These are phyloP conservation scores for Pleurotus giganteus DNA, from an alignment of 768 basidiomycete genomes.

Conservation along the genomic window DNA sequence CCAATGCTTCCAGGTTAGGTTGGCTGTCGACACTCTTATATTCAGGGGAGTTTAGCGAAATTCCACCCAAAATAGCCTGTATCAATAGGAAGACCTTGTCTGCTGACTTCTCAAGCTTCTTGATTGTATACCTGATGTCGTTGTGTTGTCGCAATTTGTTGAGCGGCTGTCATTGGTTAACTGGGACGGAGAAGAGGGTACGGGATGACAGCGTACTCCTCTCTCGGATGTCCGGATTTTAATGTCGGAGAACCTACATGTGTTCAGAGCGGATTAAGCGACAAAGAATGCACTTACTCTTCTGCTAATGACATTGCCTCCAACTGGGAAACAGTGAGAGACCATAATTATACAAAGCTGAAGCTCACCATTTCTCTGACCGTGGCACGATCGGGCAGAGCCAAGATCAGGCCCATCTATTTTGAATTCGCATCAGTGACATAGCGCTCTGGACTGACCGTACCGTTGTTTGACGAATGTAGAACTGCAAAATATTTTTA, in stretches of 20 bases:
- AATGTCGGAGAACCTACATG: constrained; percentile 57
- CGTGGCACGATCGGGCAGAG: constrained; percentile 50
- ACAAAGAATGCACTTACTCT: constrained; percentile 45
- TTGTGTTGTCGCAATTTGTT: constrained; percentile 67
- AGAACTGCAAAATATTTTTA: constrained; percentile 48
- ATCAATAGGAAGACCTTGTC: constrained; percentile 84
- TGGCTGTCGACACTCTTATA: constrained; percentile 73
- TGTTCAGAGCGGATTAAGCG: background rate
- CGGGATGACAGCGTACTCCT: constrained; percentile 37
- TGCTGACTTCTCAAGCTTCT: constrained; percentile 63
- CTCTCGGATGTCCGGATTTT: constrained; percentile 79
- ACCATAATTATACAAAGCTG: constrained; percentile 1
- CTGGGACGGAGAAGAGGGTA: background rate
- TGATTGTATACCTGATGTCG: constrained; percentile 79
- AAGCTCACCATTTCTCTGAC: constrained; percentile 64
- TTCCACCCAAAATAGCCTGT: constrained; percentile 75
- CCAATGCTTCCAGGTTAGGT: constrained; percentile 64
- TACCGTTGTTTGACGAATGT: constrained; percentile 71
- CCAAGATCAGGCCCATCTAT: constrained; percentile 69
- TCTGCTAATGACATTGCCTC: constrained; percentile 63
- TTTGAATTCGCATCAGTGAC: background rate
- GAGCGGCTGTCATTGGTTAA: constrained; percentile 35
- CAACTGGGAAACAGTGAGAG: constrained; percentile 38
- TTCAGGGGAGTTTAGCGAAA: constrained; percentile 66
- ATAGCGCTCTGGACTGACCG: constrained; percentile 9